A percentile compares a stretch with the other conserved stretches of the same genome.
These are phyloP conservation scores for Chalciporus piperatus DNA, from an alignment of 768 basidiomycete species.

Conservation along the genomic window DNA sequence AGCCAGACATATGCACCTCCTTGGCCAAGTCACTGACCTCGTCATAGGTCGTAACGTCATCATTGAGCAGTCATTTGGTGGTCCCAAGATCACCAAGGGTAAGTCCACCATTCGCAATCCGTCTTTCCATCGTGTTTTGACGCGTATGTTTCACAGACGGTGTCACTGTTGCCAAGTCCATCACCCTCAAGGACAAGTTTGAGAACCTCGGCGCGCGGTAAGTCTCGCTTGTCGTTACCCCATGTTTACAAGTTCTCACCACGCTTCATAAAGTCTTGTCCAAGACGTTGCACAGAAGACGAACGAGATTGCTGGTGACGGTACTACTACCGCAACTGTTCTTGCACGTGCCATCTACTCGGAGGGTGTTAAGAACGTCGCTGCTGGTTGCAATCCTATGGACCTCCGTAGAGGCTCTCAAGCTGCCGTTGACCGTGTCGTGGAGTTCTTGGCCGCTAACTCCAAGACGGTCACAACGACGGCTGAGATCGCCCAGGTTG, in stretches of 20 bases:
- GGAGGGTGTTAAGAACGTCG: slow-evolving; percentile 99
- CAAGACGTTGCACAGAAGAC: slow-evolving; percentile 97
- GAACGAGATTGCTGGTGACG: slow-evolving; percentile 96
- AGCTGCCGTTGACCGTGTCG: slow-evolving; percentile 93
- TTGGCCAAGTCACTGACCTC: slow-evolving; percentile 10
- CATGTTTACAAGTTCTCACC: slow-evolving; percentile 8
- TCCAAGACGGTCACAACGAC: slow-evolving; percentile 95
- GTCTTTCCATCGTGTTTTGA: slow-evolving; percentile 3
- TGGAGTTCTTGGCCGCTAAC: slow-evolving; percentile 83
- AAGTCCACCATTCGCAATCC: slow-evolving; percentile 14
- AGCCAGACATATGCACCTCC: slow-evolving; percentile 7
- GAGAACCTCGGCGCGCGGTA: slow-evolving; percentile 98
- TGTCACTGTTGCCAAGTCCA: slow-evolving; percentile 96
- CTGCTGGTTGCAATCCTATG: slow-evolving; percentile 99
- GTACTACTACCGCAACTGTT: slow-evolving; percentile 97
- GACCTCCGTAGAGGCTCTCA: slow-evolving; percentile 98
- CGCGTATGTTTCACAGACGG: slow-evolving; percentile 57
- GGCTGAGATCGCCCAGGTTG: slow-evolving; percentile 97
- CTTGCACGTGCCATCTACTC: slow-evolving; percentile 96
- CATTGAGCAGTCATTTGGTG: slow-evolving; percentile 90
- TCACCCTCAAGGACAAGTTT: slow-evolving; percentile 94
- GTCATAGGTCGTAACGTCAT: slow-evolving; percentile 89
- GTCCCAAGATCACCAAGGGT: slow-evolving; percentile 97
- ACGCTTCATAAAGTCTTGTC: slow-evolving; percentile 56
- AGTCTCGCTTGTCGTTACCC: slow-evolving; percentile 21